Conservation (phyloP, 179 eudicot genomes). For the Gypsophila paniculata region DNA sequence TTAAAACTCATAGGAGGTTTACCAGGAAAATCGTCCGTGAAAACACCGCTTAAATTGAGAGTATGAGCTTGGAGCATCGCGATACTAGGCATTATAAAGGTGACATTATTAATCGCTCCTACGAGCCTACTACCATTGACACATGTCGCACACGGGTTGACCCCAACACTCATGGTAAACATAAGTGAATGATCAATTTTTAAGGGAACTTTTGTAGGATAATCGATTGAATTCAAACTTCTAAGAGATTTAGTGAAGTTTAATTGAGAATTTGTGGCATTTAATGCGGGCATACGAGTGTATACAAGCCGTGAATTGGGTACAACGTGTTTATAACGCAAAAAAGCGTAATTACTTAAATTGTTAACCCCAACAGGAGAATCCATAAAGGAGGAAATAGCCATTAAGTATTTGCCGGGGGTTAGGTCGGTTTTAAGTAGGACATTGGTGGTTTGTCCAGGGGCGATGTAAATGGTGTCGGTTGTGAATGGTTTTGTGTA, state of each 20-base stretch:
- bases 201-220: conserved; percentile 50
- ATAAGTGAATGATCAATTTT: conserved; percentile 42
- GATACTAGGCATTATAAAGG: conserved; percentile 53
- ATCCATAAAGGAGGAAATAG: conserved; percentile 60
- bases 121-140: conserved; percentile 44
- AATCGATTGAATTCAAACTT: conserved; percentile 48
- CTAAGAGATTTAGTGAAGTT: conserved; percentile 36
- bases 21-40: conserved; percentile 62
- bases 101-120: conserved; percentile 54
- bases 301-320: conserved; percentile 27
- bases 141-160: conserved; percentile 53
- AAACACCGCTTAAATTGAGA: conserved; percentile 45
- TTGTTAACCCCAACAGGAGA: conserved; percentile 50
- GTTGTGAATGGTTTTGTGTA: conserved; percentile 61
- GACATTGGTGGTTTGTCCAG: conserved; percentile 75
- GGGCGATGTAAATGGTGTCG: conserved; percentile 56
- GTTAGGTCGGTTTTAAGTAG: conserved; percentile 45
- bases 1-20: conserved; percentile 42
- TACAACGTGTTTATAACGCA: conserved; percentile 38
- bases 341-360: conserved; percentile 33
- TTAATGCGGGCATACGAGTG: conserved; percentile 39
- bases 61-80: conserved; percentile 66
- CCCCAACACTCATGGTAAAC: conserved; percentile 53
- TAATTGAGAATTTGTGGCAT: conserved; percentile 40
- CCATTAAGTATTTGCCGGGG: conserved; percentile 44